Evolutionary conservation across 768 basidiomycete genomes (phyloP).

Genomic region (Mycena galericulata): DNA sequence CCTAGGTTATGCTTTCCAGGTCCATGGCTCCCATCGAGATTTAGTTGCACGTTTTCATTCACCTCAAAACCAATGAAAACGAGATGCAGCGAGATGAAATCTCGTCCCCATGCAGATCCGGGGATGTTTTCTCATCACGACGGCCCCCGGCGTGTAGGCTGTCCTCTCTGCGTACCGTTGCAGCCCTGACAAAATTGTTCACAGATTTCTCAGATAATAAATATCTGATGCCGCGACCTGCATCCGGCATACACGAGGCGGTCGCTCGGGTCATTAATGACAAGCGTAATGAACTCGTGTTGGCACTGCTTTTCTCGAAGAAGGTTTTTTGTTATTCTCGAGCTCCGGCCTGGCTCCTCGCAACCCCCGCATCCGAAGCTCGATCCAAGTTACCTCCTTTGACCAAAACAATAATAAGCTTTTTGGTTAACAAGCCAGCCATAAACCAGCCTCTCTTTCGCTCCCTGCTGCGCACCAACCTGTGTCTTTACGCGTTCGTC

Average conservation of each 20-base stretch:
- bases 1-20: constrained; percentile 13
- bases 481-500: constrained; percentile 48
- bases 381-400: constrained; percentile 23
- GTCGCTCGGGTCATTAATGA: constrained; percentile 33
- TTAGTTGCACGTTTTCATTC: constrained; percentile 29
- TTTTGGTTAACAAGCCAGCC: constrained; percentile 48
- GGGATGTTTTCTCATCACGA: constrained; percentile 25
- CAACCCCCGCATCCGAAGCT: constrained; percentile 34
- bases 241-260: constrained; percentile 34
- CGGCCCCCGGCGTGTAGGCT: constrained; percentile 10
- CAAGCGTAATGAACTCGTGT: constrained; percentile 38
- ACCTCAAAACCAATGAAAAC: constrained; percentile 24
- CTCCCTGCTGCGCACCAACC: constrained; percentile 38
- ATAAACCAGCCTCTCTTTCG: constrained; percentile 38
- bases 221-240: constrained; percentile 26
- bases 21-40: constrained; percentile 28
- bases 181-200: constrained; percentile 33
- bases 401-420: constrained; percentile 53
- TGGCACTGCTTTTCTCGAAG: constrained; percentile 24
- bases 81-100: constrained; percentile 28
- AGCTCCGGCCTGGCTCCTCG: constrained; percentile 29
- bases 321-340: constrained; percentile 25
- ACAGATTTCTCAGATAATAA: constrained; percentile 23
- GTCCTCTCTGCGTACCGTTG: constrained; percentile 5
- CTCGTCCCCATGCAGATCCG: constrained; percentile 13